Evolutionary conservation across 495 filamentous ascomycete genomes (phyloP).

Genomic region (Daldinia childiae): DNA sequence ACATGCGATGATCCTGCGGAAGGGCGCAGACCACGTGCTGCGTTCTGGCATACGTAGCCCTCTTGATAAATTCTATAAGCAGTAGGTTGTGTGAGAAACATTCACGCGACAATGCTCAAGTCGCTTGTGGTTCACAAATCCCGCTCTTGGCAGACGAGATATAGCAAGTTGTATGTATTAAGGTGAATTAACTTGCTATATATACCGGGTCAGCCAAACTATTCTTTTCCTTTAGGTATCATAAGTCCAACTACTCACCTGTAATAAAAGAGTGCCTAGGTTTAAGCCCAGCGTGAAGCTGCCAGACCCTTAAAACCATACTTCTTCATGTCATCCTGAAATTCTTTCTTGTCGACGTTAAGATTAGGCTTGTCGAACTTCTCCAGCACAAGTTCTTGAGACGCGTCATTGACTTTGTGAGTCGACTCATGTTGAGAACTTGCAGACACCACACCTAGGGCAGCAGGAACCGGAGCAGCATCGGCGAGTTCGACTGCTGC

Average conservation of each 20-base stretch:
- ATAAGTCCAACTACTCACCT: background rate
- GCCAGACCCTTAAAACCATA: background rate
- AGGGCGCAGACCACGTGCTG: background rate
- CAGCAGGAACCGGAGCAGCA: too few species aligned
- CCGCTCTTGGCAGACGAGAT: background rate
- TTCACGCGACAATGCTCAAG: background rate
- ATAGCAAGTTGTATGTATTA: background rate
- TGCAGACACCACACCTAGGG: too few species aligned
- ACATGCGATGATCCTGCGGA: too few species aligned
- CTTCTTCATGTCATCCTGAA: background rate
- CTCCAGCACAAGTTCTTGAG: background rate
- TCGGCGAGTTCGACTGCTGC: too few species aligned
- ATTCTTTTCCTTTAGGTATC: background rate
- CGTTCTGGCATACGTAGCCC: background rate
- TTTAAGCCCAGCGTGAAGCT: background rate
- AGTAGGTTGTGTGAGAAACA: too few species aligned
- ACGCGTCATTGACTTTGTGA: background rate
- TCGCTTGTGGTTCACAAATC: background rate
- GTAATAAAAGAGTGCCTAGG: background rate
- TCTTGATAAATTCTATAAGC: too few species aligned
- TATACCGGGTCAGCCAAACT: background rate
- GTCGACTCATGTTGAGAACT: too few species aligned
- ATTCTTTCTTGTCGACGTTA: background rate
- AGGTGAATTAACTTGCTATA: background rate
- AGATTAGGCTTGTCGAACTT: background rate